Evolutionary conservation across 768 basidiomycete species (phyloP), one percentile per base, ranked within the genome.

Genomic region (Leccinum rimulosum): DNA sequence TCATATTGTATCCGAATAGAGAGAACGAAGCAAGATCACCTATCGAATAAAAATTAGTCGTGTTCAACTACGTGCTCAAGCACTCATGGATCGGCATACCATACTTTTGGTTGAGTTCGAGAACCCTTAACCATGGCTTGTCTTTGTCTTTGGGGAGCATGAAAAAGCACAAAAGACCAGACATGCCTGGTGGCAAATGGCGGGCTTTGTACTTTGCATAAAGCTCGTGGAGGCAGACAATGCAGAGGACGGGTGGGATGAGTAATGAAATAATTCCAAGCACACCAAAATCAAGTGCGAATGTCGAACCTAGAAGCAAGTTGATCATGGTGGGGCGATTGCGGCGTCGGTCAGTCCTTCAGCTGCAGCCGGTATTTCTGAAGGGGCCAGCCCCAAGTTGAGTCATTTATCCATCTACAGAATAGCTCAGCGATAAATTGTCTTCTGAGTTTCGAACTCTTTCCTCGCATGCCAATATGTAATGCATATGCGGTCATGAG

Each of bases 1-100:
- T 68, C 43, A 82, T 68, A 6, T 77, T 75, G 59, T 79, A 58
- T 47, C 63, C 61, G 4, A 62, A 54, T 4, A 65, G 3, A 19
- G 56, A 60, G 10, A 33, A 31, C 33, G 61, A 66, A 4, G 61
- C 58, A 47, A 66, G 56, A 38, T 67, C 63, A 52, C 61, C 64
- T 68, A 40, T 35, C 3, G 25, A 12, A 33, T 14, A 25, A 28
- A 9, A n/a, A 6, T 53, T 1, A 60, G 31, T 9, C n/a, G 25
- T 2, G 10, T 28, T 4, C 10, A 6, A 14, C 6, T 19, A 31
- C 11, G 4, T 2, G 22, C 27, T 27, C 25, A 27, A 14, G 25
- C 14, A 0, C 4, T 19, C 9, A 25, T 6, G 17, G 45, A 8
- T 31, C 4, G 7, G n/a, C 59, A 17, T 2, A 65, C 66, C 67